Conservation (phyloP, 495 filamentous ascomycete species). For the Cercophora scortea region DNA sequence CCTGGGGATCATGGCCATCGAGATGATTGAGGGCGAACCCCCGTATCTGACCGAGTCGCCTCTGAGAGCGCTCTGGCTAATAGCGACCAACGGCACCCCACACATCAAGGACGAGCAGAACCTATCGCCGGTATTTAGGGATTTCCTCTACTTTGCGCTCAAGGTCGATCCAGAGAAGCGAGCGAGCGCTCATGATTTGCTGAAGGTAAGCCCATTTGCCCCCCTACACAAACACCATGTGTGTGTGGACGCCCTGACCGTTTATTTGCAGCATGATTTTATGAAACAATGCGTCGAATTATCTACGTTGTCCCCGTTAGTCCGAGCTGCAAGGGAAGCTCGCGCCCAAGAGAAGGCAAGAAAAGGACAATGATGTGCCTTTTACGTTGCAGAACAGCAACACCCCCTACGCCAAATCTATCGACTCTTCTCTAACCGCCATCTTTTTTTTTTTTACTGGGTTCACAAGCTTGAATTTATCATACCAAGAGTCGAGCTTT, state of each 20-base stretch:
- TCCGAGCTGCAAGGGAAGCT: conserved; percentile 74
- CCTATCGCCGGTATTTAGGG: conserved; percentile 70
- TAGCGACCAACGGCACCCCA: conserved; percentile 95
- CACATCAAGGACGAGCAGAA: conserved; percentile 88
- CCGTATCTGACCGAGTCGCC: conserved; percentile 95
- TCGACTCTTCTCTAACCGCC: no score
- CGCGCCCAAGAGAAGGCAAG: conserved; percentile 76
- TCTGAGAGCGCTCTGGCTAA: conserved; percentile 86
- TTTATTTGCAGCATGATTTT: conserved; percentile 69
- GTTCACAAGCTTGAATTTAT: no score
- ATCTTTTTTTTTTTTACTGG: no score
- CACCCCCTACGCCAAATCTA: no score
- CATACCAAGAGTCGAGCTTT: no score
- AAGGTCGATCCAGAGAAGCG: conserved; percentile 96
- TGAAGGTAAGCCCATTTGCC: conserved; percentile 56
- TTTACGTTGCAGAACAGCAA: no score
- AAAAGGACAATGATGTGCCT: conserved; percentile 38
- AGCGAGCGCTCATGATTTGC: conserved; percentile 84
- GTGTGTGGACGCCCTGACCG: no score
- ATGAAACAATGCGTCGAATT: conserved; percentile 74
- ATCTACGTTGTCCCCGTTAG: conserved; percentile 61
- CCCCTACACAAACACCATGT: no score
- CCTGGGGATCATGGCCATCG: conserved; percentile 97
- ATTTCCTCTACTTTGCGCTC: conserved; percentile 83
- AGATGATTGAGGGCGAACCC: conserved; percentile 99